Base-by-base conservation (phyloP, 2,329 filamentous ascomycete genomes). In the Fusarium fracticaudum region DNA sequence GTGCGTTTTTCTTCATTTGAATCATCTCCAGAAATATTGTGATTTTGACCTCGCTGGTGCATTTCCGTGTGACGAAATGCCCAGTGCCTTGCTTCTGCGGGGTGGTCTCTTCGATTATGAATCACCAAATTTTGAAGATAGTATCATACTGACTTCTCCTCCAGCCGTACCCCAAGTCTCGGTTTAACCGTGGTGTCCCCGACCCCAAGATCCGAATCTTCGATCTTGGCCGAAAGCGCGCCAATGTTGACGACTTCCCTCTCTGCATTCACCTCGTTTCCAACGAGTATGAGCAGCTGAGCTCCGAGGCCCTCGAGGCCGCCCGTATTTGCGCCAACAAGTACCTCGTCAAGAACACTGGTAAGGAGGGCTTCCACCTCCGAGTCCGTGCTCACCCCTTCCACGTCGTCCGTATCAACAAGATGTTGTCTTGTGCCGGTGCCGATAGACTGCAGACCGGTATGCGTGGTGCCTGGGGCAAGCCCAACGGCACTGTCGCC, bases 361-460 rank as follows among this genome's bases (percentile, higher is more conserved):
- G 91, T 85, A 93, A 93, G 89, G 91, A 93, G 83, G 86, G 87
- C 83, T 93, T 93, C 90, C 91, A 93, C 85, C 87, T 93, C 79
- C 91, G 91, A 81, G 89, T 93, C 84, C 91, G 96, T 85, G 95
- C 95, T 84, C 96, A 99, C 91, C 96, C 96, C 80, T 99, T 94
- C 94, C 96, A 99, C 91, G 96, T 99, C 88, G 93, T 99, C 91
- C 96, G 96, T 89, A 99, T 99, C 95, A 99, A 99, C 95, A 99
- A 99, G 94, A 99, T 99, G 96, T 96, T 99, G 94, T 98, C 96
- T 85, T 99, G 96, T 88, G 96, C 96, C 84, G 96, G 96, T 91
- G 96, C 96, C 92, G 96, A 99, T 98, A 95, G 96, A 93, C 91
- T 99, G 87, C 96, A 99, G 89, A 99, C 96, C 81, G 96, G 96